A percentile compares a stretch with the other conserved stretches of the same genome.
phyloP scores from a whole-genome alignment of 2,329 filamentous ascomycete genomes.

The Chaetothyriales sp. region DNA sequence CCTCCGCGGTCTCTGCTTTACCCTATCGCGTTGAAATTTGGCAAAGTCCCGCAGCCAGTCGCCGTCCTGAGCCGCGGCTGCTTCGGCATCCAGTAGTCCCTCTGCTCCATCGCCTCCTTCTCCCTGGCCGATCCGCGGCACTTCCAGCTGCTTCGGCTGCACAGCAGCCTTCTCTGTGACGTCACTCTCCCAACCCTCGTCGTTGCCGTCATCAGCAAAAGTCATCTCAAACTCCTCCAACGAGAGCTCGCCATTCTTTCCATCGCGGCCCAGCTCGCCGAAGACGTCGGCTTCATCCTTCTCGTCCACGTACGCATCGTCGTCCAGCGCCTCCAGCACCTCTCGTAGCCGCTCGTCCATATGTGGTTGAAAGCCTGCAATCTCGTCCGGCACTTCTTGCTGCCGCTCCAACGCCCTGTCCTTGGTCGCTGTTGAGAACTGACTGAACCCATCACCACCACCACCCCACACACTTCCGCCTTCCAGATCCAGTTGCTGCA shows the following conservation, averaged over 20 bases:
- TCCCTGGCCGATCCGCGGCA: neutral
- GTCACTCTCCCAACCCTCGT: constrained; percentile 91
- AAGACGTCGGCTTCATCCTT: constrained; percentile 63
- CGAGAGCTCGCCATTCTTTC: constrained; percentile 53
- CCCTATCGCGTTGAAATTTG: constrained; percentile 72
- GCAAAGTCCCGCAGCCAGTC: constrained; percentile 89
- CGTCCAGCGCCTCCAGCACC: constrained; percentile 82
- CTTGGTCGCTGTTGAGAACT: constrained; percentile 28
- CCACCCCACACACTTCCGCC: constrained; percentile 20
- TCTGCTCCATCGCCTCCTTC: neutral
- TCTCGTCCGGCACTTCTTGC: constrained; percentile 79
- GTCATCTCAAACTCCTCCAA: constrained; percentile 63
- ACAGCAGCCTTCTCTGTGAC: constrained; percentile 58
- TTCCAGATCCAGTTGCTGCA: constrained; percentile 45
- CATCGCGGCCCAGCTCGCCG: constrained; percentile 53
- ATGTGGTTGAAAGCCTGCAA: constrained; percentile 89
- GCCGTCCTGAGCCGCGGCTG: constrained; percentile 46
- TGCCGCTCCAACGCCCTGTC: constrained; percentile 77
- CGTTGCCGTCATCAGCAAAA: constrained; percentile 45
- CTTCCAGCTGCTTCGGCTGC: neutral
- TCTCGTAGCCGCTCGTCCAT: constrained; percentile 92
- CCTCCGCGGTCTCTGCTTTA: constrained; percentile 23
- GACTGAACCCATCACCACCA: constrained; percentile 52
- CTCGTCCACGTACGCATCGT: constrained; percentile 82
- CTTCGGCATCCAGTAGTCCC: constrained; percentile 8